phyloP scores from a whole-genome alignment of 352 stramenopile species.

The Lagenidium sp. region DNA sequence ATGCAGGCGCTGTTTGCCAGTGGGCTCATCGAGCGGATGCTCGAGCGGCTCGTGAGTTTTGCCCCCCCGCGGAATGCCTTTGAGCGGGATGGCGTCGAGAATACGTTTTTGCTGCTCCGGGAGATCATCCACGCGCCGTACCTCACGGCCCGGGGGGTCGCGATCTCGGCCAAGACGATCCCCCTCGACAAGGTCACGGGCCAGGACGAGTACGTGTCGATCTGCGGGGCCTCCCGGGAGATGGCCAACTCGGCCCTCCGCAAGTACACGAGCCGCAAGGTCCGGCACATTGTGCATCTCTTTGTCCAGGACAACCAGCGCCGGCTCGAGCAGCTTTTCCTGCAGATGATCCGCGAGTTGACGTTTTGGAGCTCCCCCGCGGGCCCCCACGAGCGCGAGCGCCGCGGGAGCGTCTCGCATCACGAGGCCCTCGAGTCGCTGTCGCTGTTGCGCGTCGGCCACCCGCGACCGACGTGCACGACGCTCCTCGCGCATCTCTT shows the following conservation, averaged over 20 bases:
- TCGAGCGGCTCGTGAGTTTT: constrained; percentile 71
- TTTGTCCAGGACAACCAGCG: constrained; percentile 73
- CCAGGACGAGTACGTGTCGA: constrained; percentile 82
- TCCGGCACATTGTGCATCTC: constrained; percentile 72
- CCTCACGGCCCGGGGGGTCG: constrained; percentile 65
- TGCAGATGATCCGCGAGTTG: constrained; percentile 79
- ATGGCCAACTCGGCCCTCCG: constrained; percentile 74
- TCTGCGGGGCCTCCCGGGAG: constrained; percentile 75
- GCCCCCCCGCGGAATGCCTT: constrained; percentile 60
- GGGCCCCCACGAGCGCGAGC: constrained; percentile 14
- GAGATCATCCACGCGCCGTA: constrained; percentile 81
- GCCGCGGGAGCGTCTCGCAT: constrained; percentile 23
- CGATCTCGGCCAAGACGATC: constrained; percentile 83
- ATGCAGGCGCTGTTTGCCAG: constrained; percentile 67
- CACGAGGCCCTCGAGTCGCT: constrained; percentile 51
- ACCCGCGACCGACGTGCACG: constrained; percentile 64
- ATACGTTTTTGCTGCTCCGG: constrained; percentile 68
- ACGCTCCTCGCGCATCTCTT: constrained; percentile 79
- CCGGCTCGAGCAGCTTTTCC: constrained; percentile 59
- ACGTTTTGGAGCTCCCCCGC: constrained; percentile 72
- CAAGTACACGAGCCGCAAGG: constrained; percentile 83
- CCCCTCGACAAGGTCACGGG: constrained; percentile 79
- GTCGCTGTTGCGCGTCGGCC: constrained; percentile 50
- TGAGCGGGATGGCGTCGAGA: constrained; percentile 71
- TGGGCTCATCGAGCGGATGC: constrained; percentile 64